Base-by-base conservation (phyloP, 768 basidiomycete genomes). In the Lanmaoa pseudosensibilis region DNA sequence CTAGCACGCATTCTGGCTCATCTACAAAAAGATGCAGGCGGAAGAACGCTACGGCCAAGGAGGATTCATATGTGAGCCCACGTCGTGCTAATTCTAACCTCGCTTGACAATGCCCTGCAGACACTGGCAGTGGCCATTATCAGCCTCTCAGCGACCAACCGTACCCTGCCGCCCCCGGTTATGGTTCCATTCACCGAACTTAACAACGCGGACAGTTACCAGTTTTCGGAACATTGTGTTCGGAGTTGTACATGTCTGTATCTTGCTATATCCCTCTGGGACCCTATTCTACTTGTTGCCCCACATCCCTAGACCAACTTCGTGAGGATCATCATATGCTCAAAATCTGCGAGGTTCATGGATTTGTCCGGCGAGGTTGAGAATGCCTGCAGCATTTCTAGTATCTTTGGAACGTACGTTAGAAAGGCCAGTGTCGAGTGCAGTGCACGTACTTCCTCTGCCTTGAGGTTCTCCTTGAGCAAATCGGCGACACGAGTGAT, bases 21-120 rank as follows among this genome's bases (percentile, higher is more conserved):
- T 94, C 54, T 93, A 93, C 76, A 87, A 81, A 81, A 89, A 88
- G 81, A 92, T 92, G 81, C 80, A 90, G 64, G 93, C 92, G 0
- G 89, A 92, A 64, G 90, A 92, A 64, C 80, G 78, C 40, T 95
- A 90, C 65, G 92, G 92, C 13, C 73, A 68, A 6, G 90, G 89
- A 19, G 87, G 87, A 33, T 94, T 84, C 76, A 71, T 78, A 50
- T 94, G 91, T 92, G 66, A 66, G 91, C 80, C 10, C 30, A 43
- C 38, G n/a, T 12, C n/a, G 2, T n/a, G 6, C 15, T 3, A 4
- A 37, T 33, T 7, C 50, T 11, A 4, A n/a, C 41, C n/a, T 41
- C 38, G 2, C 38, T 47, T 51, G 46, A 67, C 43, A 32, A 33
- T 38, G 8, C 39, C 34, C 32, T 32, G 23, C 55, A 77, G 75